Base-by-base conservation (phyloP, 73 alveolate species). In the Urostyla sp. region DNA sequence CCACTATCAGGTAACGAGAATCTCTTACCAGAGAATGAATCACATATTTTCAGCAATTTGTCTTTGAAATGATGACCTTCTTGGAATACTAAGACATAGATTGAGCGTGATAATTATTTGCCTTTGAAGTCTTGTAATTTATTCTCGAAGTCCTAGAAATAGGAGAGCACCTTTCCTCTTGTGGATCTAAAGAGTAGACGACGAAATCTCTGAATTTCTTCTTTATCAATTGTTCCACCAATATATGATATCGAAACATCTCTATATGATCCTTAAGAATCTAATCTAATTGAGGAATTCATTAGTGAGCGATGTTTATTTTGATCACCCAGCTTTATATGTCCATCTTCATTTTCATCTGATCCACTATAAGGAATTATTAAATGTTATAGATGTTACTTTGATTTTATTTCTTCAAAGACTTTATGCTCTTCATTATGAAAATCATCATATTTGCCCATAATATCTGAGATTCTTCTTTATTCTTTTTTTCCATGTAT, bases 161-260 rank as follows among this genome's bases (percentile, higher is more conserved):
- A 72, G 0, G 96, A 90, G 30, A 94, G 69, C 13, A 96, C 97
- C 54, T 96, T 92, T 27, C 96, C 98, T 88, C 94, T 92, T 31
- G 97, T 90, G n/a, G 90, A 87, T 90, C 99, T 94, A 75, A 95
- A 95, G 40, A 97, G 78, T 73, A 94, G 67, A 76, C 95, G 92
- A 54, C 89, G 75, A 48, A 94, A 80, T 67, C 96, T 78, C 51
- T 85, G 72, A 57, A 84, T 91, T 36, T 97, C 99, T 37, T 72
- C 94, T 28, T 21, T 60, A 35, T 97, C 93, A 49, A 97, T 91
- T 13, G 96, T 89, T 13, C 99, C 99, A 10, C 97, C 95, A 24
- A 96, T 75, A 59, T 94, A 91, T 79, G 87, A 69, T 18, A 93
- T 87, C 44, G 56, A 54, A 10, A 85, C 89, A 36, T 73, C 63